Conservation (phyloP, 2,329 filamentous ascomycete genomes). For the Cladosporium sp. region DNA sequence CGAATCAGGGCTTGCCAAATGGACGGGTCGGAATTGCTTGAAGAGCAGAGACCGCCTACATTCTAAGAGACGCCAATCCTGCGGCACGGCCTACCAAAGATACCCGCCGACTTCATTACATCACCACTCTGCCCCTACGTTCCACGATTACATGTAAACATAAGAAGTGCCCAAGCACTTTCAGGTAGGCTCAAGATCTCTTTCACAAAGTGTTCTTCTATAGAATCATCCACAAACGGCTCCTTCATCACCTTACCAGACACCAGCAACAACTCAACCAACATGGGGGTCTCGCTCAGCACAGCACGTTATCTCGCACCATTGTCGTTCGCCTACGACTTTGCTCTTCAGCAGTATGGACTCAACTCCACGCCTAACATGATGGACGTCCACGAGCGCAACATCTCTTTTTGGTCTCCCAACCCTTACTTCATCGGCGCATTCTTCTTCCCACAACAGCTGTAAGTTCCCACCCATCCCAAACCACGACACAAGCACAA, state of each 20-base stretch:
- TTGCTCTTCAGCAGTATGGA: conserved; percentile 57
- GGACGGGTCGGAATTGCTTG: too few species aligned
- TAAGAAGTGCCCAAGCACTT: not conserved
- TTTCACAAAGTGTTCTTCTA: not conserved
- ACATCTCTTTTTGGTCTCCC: conserved; percentile 57
- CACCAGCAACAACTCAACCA: not conserved
- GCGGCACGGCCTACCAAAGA: not conserved
- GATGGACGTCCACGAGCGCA: conserved; percentile 56
- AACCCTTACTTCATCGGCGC: conserved; percentile 56
- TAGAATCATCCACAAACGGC: not conserved
- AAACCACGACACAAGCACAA: not conserved
- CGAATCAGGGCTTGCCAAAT: too few species aligned
- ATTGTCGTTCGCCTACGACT: conserved; percentile 53
- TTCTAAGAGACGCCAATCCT: not conserved
- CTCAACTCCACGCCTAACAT: conserved; percentile 55
- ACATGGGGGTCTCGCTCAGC: conserved; percentile 52
- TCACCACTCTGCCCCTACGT: conserved; percentile 4
- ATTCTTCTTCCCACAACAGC: conserved; percentile 60
- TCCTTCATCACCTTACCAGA: not conserved
- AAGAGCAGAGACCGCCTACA: too few species aligned
- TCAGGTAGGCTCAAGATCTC: not conserved
- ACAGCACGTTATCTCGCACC: conserved; percentile 54
- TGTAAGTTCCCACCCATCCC: conserved; percentile 26
- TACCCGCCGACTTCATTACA: not conserved
- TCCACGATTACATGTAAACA: conserved; percentile 3